A percentile compares a stretch with the other conserved stretches of the same genome.
Evolutionary conservation across 108 stramenopile species (phyloP).

Genomic region (Skeletonema costatum): DNA sequence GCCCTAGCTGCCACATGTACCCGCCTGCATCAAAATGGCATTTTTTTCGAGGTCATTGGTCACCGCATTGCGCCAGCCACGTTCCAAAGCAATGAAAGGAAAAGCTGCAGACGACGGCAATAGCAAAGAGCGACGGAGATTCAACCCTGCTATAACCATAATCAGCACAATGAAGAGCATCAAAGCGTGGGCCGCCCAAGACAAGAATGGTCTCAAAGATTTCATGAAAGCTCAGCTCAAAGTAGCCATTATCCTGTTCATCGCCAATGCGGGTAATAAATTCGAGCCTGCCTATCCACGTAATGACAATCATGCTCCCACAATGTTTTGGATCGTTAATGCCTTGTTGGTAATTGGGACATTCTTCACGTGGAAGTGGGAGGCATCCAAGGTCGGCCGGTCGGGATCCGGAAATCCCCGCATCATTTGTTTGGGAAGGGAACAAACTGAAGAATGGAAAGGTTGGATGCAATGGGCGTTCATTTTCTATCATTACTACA

Average conservation of each 20-base stretch:
- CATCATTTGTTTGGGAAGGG: slow-evolving; percentile 57
- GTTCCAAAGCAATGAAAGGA: not conserved
- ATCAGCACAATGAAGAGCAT: slow-evolving; percentile 22
- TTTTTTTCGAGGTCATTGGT: no score
- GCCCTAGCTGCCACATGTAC: no score
- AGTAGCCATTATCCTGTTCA: slow-evolving; percentile 48
- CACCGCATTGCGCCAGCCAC: not conserved
- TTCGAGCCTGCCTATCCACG: slow-evolving; percentile 64
- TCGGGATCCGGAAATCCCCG: slow-evolving; percentile 43
- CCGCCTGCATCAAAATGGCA: no score
- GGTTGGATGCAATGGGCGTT: slow-evolving; percentile 96
- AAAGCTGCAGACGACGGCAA: not conserved
- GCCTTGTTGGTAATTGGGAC: slow-evolving; percentile 42
- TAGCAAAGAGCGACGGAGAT: slow-evolving; percentile 2
- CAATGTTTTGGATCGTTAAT: slow-evolving; percentile 69
- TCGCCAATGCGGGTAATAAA: slow-evolving; percentile 59
- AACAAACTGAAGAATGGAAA: slow-evolving; percentile 93
- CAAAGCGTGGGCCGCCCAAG: slow-evolving; percentile 45
- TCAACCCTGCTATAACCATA: not conserved
- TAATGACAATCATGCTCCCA: slow-evolving; percentile 66
- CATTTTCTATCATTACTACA: slow-evolving; percentile 92
- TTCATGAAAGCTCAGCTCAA: slow-evolving; percentile 56
- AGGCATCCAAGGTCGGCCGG: slow-evolving; percentile 42
- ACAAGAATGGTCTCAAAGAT: slow-evolving; percentile 44
- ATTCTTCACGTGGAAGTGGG: slow-evolving; percentile 43